Conservation (phyloP, 805 yeast species). For the Saturnispora quitensis region DNA sequence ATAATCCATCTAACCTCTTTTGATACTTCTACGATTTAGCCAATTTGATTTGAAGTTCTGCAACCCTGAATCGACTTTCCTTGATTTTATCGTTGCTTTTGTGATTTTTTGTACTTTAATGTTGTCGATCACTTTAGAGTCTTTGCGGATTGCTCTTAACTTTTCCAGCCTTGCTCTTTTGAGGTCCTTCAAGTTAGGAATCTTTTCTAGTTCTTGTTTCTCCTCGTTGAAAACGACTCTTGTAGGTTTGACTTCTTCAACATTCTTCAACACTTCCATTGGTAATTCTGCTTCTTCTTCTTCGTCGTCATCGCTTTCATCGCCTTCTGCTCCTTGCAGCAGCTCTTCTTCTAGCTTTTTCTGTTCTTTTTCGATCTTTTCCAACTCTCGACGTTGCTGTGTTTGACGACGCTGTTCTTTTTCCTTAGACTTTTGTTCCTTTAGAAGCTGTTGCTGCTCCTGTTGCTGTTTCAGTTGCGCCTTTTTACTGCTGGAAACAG, state of each 20-base stretch:
- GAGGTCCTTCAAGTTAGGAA: conserved; percentile 7
- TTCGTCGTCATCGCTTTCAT: conserved; percentile 11
- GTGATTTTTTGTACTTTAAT: conserved; percentile 31
- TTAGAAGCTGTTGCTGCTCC: conserved; percentile 13
- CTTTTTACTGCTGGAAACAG: conserved; percentile 14
- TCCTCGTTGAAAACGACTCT: conserved; percentile 17
- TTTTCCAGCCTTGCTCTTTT: conserved; percentile 16
- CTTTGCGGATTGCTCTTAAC: conserved; percentile 26
- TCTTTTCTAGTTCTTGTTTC: conserved; percentile 18
- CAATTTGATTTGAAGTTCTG: conserved; percentile 5
- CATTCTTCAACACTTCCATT: conserved; percentile 29
- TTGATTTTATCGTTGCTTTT: conserved; percentile 8
- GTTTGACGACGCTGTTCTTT: conserved; percentile 21
- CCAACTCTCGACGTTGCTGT: conserved; percentile 28
- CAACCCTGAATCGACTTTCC: conserved; percentile 5
- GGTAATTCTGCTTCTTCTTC: conserved; percentile 31
- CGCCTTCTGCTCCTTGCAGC: conserved; percentile 1
- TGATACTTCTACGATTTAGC: conserved; percentile 3
- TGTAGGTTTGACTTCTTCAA: conserved; percentile 13
- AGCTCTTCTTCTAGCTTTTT: conserved; percentile 11
- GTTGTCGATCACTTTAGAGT: conserved; percentile 29
- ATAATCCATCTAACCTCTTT: background rate
- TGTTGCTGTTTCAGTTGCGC: conserved; percentile 17
- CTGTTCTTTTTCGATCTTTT: conserved; percentile 23
- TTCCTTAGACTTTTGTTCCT: conserved; percentile 9